These are phyloP conservation scores for Nicotiana undulata DNA, from an alignment of 257 asterid species.

Conservation along the genomic window DNA sequence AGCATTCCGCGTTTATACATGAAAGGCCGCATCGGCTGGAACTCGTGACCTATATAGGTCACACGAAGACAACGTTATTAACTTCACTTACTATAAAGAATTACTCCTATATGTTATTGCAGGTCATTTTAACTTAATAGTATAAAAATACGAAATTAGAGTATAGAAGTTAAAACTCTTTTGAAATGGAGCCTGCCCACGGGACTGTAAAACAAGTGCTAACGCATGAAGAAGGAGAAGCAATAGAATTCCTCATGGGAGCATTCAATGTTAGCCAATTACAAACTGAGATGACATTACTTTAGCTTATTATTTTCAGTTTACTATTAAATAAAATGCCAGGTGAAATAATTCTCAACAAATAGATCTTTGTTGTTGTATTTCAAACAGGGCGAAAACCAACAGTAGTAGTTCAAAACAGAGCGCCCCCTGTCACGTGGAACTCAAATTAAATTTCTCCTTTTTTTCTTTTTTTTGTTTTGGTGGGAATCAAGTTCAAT, in stretches of 20 bases:
- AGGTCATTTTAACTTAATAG: background rate
- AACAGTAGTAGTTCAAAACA: background rate
- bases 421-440: background rate
- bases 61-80: too few relatives aligned
- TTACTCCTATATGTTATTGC: too few relatives aligned
- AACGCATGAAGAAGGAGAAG: too few relatives aligned
- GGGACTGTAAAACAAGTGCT: too few relatives aligned
- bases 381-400: background rate
- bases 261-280: background rate
- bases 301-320: background rate
- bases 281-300: background rate
- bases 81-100: too few relatives aligned
- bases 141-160: background rate
- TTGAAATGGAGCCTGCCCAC: too few relatives aligned
- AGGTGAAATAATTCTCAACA: background rate
- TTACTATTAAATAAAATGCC: background rate
- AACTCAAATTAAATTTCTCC: background rate
- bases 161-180: too few relatives aligned
- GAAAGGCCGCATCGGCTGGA: too few relatives aligned
- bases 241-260: too few relatives aligned
- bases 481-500: background rate
- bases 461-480: background rate
- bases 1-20: rapidly evolving
- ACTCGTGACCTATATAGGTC: too few relatives aligned
- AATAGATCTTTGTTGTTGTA: background rate